Evolutionary conservation across 768 basidiomycete species (phyloP), one percentile per base, ranked within the genome.

Genomic region (Russula ochroleuca): DNA sequence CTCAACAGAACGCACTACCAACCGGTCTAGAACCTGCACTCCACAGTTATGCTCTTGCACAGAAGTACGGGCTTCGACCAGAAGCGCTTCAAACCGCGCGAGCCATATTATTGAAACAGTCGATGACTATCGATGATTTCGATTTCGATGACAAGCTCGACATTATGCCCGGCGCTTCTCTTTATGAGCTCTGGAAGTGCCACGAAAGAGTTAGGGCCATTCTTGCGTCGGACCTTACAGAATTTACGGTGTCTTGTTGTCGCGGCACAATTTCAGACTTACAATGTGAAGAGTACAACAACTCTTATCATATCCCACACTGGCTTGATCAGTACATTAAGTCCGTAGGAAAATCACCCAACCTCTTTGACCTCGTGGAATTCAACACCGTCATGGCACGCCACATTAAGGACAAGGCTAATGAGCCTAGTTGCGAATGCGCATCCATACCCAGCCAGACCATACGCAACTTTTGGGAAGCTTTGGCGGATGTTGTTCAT

Each of bases 101-200:
- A 17, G 17, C 6, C 17, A 41, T 14, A 5, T 8, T 41, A 41
- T 41, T 17, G 5, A 23, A 59, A 8, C 50, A 51, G 5, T 10
- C 40, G 14, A 41, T 41, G 14, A 41, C 40, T 10, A 41, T 41
- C 40, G 40, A 41, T 38, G 40, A 57, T 43, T 62, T 25, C 28
- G 40, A 57, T 43, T 62, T 25, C 28, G 11, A 14, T 8, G 8
- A 2, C 48, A 62, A 33, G 55, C 48, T 41, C 17, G 14, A 41
- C 14, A 17, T 41, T 15, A 17, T 41, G 10, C 31, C 55, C 3
- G 55, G 55, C 8, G 49, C n/a, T 14, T 17, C 23, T 23, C 55
- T 62, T 51, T 15, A 41, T 21, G 55, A 57, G 43, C 61, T 62
- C 33, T 54, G 51, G 59, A 61, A 54, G 10, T 61, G 45, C 37